Percentiles rank a stretch among this genome's conserved stretches.
These are phyloP conservation scores for Hanseniaspora valbyensis DNA, from an alignment of 805 yeast genomes.

Conservation along the genomic window DNA sequence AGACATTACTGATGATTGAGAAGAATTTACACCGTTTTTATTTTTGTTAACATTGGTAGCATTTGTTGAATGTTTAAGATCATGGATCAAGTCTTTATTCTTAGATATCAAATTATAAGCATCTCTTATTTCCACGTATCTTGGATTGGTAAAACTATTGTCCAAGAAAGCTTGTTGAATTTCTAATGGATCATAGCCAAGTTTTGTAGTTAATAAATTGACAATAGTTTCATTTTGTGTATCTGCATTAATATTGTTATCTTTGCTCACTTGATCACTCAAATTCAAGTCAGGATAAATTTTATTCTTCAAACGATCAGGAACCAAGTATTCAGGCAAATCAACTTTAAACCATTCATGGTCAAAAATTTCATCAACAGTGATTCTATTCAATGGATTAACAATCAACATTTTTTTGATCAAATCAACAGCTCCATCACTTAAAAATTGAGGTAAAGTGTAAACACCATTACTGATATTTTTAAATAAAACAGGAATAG, in stretches of 20 bases:
- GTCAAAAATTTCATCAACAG: slow-evolving; percentile 82
- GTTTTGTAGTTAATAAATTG: slow-evolving; percentile 58
- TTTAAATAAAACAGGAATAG: slow-evolving; percentile 86
- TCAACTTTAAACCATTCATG: slow-evolving; percentile 87
- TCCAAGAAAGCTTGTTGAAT: slow-evolving; percentile 55
- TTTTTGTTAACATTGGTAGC: slow-evolving; percentile 24
- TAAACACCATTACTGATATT: slow-evolving; percentile 89
- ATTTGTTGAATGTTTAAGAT: slow-evolving; percentile 46
- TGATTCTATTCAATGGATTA: slow-evolving; percentile 84
- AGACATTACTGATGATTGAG: slow-evolving; percentile 29
- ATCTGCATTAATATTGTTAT: slow-evolving; percentile 16
- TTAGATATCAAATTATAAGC: slow-evolving; percentile 77
- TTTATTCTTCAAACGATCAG: slow-evolving; percentile 28
- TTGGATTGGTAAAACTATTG: slow-evolving; percentile 36
- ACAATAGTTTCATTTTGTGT: slow-evolving; percentile 69
- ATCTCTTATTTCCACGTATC: slow-evolving; percentile 66
- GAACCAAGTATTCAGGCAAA: slow-evolving; percentile 67
- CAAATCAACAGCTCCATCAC: slow-evolving; percentile 73
- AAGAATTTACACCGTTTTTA: slow-evolving; percentile 39
- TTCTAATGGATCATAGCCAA: slow-evolving; percentile 84
- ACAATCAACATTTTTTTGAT: slow-evolving; percentile 87
- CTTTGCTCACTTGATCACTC: slow-evolving; percentile 22
- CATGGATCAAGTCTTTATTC: slow-evolving; percentile 58
- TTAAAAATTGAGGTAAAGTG: slow-evolving; percentile 74
- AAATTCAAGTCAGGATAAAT: slow-evolving; percentile 5